Base-by-base conservation (phyloP, 768 basidiomycete genomes). In the Russula compacta region DNA sequence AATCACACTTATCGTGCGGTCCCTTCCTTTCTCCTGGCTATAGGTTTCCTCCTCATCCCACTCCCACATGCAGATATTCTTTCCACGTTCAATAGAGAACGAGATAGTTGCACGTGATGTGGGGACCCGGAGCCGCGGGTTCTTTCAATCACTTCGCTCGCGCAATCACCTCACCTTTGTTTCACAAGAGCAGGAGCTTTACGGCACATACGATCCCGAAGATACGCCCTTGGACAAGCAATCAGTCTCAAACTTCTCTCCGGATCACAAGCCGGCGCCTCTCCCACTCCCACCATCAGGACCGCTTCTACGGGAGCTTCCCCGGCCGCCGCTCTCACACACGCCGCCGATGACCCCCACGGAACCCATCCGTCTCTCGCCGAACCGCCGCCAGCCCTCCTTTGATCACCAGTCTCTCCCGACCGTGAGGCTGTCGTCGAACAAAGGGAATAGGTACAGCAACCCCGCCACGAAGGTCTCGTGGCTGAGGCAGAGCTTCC, bases 131-230 rank as follows among this genome's bases (percentile, higher is more conserved):
- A 50, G 46, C 19, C 48, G 57, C 46, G 39, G 56, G n/a, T 2
- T 61, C n/a, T 59, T 52, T 44, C 7, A 3, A 46, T 55, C 64
- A 21, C 60, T 52, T 44, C 7, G 8, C 51, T 55, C 64, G 32
- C 60, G 53, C 36, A 55, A 57, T 38, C 58, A 59, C 12, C 53
- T 59, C 43, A 57, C 54, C n/a, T 52, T 46, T 9, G 55, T 58
- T 12, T 64, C 63, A 9, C 62, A 66, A n/a, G 65, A 66, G 33
- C 64, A 66, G 19, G 66, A 66, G n/a, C 24, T 58, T 1, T 65
- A 53, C 35, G 63, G 64, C 11, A 65, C 58, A 10, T 66, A 65
- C 10, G 63, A 65, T n/a, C 19, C 53, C 12, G 59, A 56, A 3
- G 56, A 43, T 3, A 6, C 36, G 5, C 40, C 21, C 3, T 15